A percentile compares a stretch with the other conserved stretches of the same genome.
Evolutionary conservation across 768 basidiomycete species (phyloP).

Genomic region (Mycena capillaripes): DNA sequence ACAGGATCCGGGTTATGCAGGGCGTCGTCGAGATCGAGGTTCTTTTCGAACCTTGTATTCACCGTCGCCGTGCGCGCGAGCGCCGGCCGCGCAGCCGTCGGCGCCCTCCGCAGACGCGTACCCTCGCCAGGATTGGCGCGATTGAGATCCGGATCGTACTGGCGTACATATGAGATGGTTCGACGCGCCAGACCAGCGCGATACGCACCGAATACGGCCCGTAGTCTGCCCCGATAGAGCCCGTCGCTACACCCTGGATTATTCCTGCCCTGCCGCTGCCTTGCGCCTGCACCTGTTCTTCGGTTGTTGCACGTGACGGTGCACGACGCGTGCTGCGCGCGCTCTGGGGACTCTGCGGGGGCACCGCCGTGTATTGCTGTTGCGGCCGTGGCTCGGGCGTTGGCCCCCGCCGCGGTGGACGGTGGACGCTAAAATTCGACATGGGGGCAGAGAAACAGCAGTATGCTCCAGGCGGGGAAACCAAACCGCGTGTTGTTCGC

Average conservation of each 20-base stretch:
- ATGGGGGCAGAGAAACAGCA: constrained; percentile 25
- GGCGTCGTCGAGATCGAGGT: constrained; percentile 90
- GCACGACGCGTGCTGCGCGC: constrained; percentile 20
- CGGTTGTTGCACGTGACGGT: constrained; percentile 44
- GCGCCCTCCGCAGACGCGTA: constrained; percentile 58
- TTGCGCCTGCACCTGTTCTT: constrained; percentile 44
- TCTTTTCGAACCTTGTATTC: constrained; percentile 84
- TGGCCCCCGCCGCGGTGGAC: constrained; percentile 19
- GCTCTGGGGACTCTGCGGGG: constrained; percentile 33
- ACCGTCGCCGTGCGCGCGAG: constrained; percentile 70
- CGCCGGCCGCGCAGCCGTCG: constrained; percentile 36
- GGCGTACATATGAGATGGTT: constrained; percentile 1
- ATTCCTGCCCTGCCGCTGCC: constrained; percentile 65
- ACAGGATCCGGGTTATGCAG: constrained; percentile 90
- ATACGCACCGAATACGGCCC: constrained; percentile 87
- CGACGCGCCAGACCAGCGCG: constrained; percentile 16
- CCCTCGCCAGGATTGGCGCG: constrained; percentile 60
- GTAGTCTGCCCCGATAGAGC: constrained; percentile 83
- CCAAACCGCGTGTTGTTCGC: constrained; percentile 23
- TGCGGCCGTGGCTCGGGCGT: constrained; percentile 33
- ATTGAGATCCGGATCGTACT: constrained; percentile 30
- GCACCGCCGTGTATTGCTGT: constrained; percentile 35
- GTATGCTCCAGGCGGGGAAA: constrained; percentile 5
- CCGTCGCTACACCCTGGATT: constrained; percentile 84
- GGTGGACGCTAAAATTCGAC: constrained; percentile 14